Evolutionary conservation across 495 filamentous ascomycete genomes (phyloP).

Genomic region (Staphylotrichum longicolle): DNA sequence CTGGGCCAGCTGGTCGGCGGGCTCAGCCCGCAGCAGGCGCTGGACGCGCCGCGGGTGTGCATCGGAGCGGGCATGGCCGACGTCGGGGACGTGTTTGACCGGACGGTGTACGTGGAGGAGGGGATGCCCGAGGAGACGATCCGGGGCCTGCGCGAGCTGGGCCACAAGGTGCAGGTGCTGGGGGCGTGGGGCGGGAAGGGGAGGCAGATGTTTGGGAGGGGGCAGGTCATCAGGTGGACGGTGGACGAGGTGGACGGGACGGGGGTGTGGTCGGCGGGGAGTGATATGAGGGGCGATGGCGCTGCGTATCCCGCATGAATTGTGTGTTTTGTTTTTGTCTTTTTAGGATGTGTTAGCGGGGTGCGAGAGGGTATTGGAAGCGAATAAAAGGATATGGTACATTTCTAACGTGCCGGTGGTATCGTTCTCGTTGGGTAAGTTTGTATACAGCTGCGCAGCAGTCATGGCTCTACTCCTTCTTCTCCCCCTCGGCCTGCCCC

Average conservation of each 20-base stretch:
- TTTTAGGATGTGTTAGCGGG: constrained; percentile 1
- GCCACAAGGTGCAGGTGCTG: constrained; percentile 71
- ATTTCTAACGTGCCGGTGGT: constrained; percentile 15
- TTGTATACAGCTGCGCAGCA: constrained; percentile 10
- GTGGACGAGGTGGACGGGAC: constrained; percentile 66
- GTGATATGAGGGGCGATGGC: constrained; percentile 87
- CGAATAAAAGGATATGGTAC: constrained; percentile 1
- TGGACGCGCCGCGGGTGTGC: constrained; percentile 87
- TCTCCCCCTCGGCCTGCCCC: constrained; percentile 22
- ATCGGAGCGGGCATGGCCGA: constrained; percentile 68
- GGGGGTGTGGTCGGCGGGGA: constrained; percentile 77
- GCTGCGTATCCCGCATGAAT: constrained; percentile 62
- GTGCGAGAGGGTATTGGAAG: background rate
- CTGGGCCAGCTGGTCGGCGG: constrained; percentile 85
- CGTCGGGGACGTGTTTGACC: constrained; percentile 35
- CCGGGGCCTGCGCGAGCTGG: constrained; percentile 62
- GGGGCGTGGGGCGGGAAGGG: constrained; percentile 63
- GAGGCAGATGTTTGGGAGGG: constrained; percentile 78
- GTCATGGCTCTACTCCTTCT: constrained; percentile 23
- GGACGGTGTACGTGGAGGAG: constrained; percentile 74
- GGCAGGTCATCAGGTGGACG: constrained; percentile 75
- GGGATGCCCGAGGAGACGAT: constrained; percentile 69
- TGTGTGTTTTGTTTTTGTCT: constrained; percentile 2
- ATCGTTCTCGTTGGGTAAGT: constrained; percentile 4
- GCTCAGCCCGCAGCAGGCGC: constrained; percentile 80